A percentile compares a stretch with the other conserved stretches of the same genome.
phyloP scores from a whole-genome alignment of 169 alveolate genomes.

The Toxoplasma gondii region DNA sequence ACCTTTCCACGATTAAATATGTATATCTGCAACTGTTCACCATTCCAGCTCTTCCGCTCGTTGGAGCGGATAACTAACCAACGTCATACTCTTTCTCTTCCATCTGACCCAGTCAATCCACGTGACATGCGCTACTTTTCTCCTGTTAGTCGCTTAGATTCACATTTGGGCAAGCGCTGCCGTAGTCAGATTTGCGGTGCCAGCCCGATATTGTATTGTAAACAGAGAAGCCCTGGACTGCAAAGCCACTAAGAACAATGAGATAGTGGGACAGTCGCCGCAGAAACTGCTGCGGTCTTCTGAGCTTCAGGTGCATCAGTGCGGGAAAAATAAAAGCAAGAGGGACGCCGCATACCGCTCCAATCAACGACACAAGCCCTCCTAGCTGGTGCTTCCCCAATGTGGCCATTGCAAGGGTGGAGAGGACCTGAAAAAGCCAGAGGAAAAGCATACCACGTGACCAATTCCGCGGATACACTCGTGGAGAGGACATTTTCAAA shows the following conservation, averaged over 20 bases:
- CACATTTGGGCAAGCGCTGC: background rate
- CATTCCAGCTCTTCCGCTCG: too few species aligned
- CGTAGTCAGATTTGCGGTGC: background rate
- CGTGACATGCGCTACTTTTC: too few species aligned
- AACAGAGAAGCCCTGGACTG: background rate
- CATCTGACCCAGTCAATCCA: too few species aligned
- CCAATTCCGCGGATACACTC: background rate
- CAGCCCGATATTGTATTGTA: background rate
- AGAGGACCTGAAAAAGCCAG: background rate
- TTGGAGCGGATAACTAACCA: too few species aligned
- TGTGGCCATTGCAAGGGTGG: conserved; percentile 4
- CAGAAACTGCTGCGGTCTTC: background rate
- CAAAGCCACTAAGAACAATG: background rate
- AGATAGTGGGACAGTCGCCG: background rate
- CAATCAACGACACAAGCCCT: conserved; percentile 61
- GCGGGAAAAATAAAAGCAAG: conserved; percentile 54
- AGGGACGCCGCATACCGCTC: conserved; percentile 68
- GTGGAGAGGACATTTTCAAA: too few species aligned
- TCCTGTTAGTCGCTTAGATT: background rate
- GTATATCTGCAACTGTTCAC: too few species aligned
- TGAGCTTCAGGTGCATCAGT: background rate
- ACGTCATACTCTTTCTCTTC: too few species aligned
- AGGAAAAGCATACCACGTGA: background rate
- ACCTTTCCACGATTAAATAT: too few species aligned
- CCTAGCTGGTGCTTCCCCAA: conserved; percentile 34